phyloP scores from a whole-genome alignment of 768 basidiomycete genomes.

The Clitopilus hobsonii region DNA sequence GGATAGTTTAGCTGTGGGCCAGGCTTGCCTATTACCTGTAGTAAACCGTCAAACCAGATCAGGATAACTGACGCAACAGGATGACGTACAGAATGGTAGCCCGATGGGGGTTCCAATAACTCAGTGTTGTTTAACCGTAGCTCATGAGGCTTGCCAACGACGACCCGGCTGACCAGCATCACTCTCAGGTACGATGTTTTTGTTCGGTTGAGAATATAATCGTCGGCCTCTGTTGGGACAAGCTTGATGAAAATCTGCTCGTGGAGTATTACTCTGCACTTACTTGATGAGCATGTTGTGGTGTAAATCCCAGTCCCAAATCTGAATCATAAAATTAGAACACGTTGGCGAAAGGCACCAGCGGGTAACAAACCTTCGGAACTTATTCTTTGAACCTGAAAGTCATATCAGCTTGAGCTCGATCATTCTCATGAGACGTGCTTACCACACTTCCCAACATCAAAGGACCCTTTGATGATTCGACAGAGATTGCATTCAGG shows the following conservation, averaged over 20 bases:
- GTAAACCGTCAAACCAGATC: not conserved
- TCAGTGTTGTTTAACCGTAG: slow-evolving; percentile 43
- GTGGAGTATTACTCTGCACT: slow-evolving; percentile 11
- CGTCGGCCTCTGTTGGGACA: slow-evolving; percentile 52
- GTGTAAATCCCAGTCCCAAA: slow-evolving; percentile 72
- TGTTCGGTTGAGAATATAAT: slow-evolving; percentile 46
- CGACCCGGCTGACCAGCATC: slow-evolving; percentile 54
- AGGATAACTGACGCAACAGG: not conserved
- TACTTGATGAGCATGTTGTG: slow-evolving; percentile 63
- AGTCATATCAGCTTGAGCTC: slow-evolving; percentile 4
- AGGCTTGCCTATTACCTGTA: slow-evolving; percentile 57
- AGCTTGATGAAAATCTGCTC: not conserved
- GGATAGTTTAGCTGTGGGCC: slow-evolving; percentile 63
- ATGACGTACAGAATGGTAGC: slow-evolving; percentile 52
- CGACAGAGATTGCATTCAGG: slow-evolving; percentile 51
- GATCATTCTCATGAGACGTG: slow-evolving; percentile 2
- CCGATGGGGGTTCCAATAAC: slow-evolving; percentile 46
- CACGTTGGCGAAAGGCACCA: too few species aligned
- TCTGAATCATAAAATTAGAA: too few species aligned
- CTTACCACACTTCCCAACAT: slow-evolving; percentile 54
- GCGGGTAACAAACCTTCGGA: too few species aligned
- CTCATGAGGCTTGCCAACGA: slow-evolving; percentile 55
- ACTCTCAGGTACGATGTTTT: slow-evolving; percentile 40
- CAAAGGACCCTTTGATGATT: slow-evolving; percentile 56
- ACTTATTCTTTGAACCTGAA: slow-evolving; percentile 50